Percentiles rank a stretch among this genome's conserved stretches.
Conservation (phyloP, 768 basidiomycete species). For the Kwoniella sp. region DNA sequence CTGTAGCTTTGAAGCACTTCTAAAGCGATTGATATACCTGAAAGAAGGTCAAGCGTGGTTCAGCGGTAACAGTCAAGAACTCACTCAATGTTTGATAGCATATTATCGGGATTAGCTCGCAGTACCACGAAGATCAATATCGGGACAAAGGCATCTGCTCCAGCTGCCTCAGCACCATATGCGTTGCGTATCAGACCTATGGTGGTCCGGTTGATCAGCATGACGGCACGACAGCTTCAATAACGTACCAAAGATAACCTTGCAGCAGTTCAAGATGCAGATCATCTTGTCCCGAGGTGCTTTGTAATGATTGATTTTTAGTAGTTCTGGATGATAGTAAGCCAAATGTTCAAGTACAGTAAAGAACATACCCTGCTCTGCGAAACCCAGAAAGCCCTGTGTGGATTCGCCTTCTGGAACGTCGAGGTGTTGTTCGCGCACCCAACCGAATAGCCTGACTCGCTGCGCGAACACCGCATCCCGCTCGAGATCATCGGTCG, state of each 20-base stretch:
- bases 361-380: constrained; percentile 44
- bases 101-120: constrained; percentile 86
- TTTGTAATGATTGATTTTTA: constrained; percentile 98
- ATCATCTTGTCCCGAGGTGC: constrained; percentile 97
- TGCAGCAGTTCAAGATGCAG: constrained; percentile 94
- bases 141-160: constrained; percentile 88
- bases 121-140: constrained; percentile 90
- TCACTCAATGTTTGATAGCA: constrained; percentile 93
- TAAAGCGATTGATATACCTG: constrained; percentile 92
- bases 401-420: constrained; percentile 61
- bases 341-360: background rate
- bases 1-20: constrained; percentile 80
- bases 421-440: constrained; percentile 83
- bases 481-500: constrained; percentile 91
- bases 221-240: constrained; percentile 1
- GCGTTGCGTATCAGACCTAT: constrained; percentile 84
- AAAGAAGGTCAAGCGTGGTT: background rate
- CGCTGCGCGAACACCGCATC: constrained; percentile 86
- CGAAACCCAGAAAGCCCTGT: constrained; percentile 65
- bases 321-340: too few relatives aligned
- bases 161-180: constrained; percentile 58
- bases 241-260: constrained; percentile 93
- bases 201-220: background rate
- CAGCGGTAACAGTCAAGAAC: background rate
- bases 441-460: constrained; percentile 85